A percentile compares a stretch with the other conserved stretches of the same genome.
Evolutionary conservation across 139 green algal species (phyloP).

Genomic region (Auxenochlorella pyrenoidosa): DNA sequence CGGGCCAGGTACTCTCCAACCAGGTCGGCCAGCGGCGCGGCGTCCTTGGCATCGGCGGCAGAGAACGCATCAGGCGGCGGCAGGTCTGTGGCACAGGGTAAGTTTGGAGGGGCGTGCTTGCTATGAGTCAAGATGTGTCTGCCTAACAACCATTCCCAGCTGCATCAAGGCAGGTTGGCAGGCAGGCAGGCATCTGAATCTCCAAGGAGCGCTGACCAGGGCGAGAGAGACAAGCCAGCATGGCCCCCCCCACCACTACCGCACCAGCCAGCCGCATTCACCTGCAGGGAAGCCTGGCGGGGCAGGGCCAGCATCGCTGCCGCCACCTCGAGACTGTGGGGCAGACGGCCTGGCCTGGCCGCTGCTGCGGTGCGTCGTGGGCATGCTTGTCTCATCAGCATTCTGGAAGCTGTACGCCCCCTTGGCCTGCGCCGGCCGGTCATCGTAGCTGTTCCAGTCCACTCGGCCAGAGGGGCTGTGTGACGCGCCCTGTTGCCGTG

Average conservation of each 20-base stretch:
- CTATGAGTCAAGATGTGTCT: neutral
- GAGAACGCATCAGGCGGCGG: slow-evolving; percentile 73
- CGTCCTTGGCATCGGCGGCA: slow-evolving; percentile 56
- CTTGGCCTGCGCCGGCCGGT: slow-evolving; percentile 71
- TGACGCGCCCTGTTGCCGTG: slow-evolving; percentile 1
- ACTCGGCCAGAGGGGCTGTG: neutral
- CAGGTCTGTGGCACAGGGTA: slow-evolving; percentile 55
- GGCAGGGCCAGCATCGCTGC: slow-evolving; percentile 14
- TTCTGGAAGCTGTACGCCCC: slow-evolving; percentile 54
- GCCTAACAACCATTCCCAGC: too few relatives aligned
- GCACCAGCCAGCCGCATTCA: neutral
- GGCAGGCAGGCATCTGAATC: too few relatives aligned
- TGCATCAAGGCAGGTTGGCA: too few relatives aligned
- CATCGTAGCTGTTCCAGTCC: slow-evolving; percentile 68
- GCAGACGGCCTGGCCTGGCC: neutral
- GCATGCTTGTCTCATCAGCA: slow-evolving; percentile 17
- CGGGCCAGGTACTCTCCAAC: slow-evolving; percentile 78
- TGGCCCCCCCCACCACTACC: neutral
- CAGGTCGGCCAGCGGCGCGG: slow-evolving; percentile 65
- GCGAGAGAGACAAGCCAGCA: neutral
- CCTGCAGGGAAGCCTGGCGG: slow-evolving; percentile 67
- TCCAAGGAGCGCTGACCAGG: neutral
- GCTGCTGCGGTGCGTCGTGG: neutral
- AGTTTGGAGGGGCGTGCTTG: neutral
- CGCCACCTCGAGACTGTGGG: neutral